These are phyloP conservation scores for Fagopyrum esculentum DNA, from an alignment of 148 eudicot genomes.

Conservation along the genomic window DNA sequence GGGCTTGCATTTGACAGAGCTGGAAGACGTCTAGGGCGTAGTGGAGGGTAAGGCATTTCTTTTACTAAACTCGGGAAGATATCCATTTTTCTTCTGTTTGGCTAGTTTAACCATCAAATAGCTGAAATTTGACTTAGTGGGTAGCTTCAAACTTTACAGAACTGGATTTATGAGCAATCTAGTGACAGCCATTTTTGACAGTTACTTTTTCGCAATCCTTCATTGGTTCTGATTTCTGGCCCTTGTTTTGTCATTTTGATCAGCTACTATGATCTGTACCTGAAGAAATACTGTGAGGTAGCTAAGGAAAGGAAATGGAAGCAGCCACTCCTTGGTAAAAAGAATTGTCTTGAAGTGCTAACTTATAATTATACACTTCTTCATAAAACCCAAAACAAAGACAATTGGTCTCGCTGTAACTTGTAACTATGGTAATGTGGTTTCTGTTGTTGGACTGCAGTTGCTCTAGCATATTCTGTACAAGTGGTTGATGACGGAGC, in stretches of 20 bases:
- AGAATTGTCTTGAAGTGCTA: not conserved
- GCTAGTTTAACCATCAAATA: not conserved
- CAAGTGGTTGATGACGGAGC: constrained; percentile 27
- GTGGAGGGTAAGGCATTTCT: constrained; percentile 26
- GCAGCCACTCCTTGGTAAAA: constrained; percentile 20
- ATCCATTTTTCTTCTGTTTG: not conserved
- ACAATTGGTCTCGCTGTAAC: not conserved
- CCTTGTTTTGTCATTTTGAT: not conserved
- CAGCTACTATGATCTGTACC: constrained; percentile 25
- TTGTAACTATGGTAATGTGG: not conserved
- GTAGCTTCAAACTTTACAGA: not conserved
- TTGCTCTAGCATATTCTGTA: constrained; percentile 21
- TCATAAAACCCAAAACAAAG: not conserved
- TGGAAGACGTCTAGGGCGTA: constrained; percentile 25
- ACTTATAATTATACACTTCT: not conserved
- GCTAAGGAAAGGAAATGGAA: constrained; percentile 19
- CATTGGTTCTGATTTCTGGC: not conserved
- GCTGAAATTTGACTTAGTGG: not conserved
- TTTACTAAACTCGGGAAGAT: not conserved
- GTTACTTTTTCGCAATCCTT: not conserved
- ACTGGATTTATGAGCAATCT: not conserved
- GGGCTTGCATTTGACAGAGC: constrained; percentile 28
- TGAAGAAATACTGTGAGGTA: constrained; percentile 17
- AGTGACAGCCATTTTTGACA: not conserved
- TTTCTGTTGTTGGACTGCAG: constrained; percentile 16